These are phyloP conservation scores for Spiraea crenata DNA, from an alignment of 331 rosid species.

Conservation along the genomic window DNA sequence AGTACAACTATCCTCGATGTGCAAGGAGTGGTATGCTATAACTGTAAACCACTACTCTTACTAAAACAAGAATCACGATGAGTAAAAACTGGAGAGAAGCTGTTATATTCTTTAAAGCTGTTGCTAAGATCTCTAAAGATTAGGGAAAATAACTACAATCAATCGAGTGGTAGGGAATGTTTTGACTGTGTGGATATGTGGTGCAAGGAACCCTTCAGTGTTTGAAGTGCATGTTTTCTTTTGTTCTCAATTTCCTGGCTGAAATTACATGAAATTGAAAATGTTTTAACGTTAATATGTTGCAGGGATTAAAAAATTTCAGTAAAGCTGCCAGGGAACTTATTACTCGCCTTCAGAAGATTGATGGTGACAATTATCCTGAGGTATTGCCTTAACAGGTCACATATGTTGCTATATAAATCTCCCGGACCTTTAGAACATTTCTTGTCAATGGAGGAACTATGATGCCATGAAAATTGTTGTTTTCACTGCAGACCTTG, in stretches of 20 bases:
- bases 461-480: slow-evolving; percentile 27
- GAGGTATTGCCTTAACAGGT: slow-evolving; percentile 48
- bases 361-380: slow-evolving; percentile 88
- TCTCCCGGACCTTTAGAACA: not conserved
- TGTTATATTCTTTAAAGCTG: not conserved
- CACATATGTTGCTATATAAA: slow-evolving; percentile 3
- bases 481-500: slow-evolving; percentile 70
- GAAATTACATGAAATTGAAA: not conserved
- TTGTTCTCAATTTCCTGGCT: not conserved
- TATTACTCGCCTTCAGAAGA: slow-evolving; percentile 63
- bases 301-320: slow-evolving; percentile 80
- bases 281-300: slow-evolving; percentile 13
- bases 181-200: not conserved
- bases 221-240: not conserved
- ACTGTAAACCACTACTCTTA: not conserved
- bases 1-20: slow-evolving; percentile 93
- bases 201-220: not conserved
- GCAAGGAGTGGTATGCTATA: slow-evolving; percentile 86
- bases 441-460: not conserved
- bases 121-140: not conserved
- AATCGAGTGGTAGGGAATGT: not conserved
- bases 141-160: not conserved
- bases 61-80: no score
- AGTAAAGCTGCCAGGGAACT: slow-evolving; percentile 82
- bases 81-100: slow-evolving; percentile 1